Percentiles rank a stretch among this genome's conserved stretches.
Evolutionary conservation across 805 yeast genomes (phyloP).

Genomic region (Spathaspora passalidarum): DNA sequence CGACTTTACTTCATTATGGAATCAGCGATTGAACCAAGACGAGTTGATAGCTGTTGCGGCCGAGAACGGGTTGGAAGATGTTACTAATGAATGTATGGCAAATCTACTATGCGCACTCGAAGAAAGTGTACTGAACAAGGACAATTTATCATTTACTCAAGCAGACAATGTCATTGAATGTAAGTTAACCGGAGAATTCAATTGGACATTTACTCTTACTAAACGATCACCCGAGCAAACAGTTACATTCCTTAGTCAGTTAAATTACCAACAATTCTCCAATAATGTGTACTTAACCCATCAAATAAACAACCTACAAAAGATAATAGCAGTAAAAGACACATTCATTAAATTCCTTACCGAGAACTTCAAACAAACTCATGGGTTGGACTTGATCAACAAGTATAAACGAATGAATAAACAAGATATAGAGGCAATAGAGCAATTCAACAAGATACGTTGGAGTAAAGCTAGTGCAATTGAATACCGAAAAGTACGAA

Average conservation of each 20-base stretch:
- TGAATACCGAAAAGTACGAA: slow-evolving; percentile 3
- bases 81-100: background rate
- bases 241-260: slow-evolving; percentile 14
- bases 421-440: slow-evolving; percentile 8
- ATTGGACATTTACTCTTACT: slow-evolving; percentile 20
- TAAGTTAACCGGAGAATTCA: slow-evolving; percentile 10
- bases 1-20: slow-evolving; percentile 26
- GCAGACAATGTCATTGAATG: background rate
- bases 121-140: background rate
- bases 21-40: slow-evolving; percentile 14
- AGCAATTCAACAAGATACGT: slow-evolving; percentile 7
- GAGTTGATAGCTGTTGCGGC: slow-evolving; percentile 17
- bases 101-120: background rate
- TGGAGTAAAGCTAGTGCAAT: slow-evolving; percentile 9
- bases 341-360: slow-evolving; percentile 28
- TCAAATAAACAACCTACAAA: slow-evolving; percentile 18
- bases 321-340: slow-evolving; percentile 24
- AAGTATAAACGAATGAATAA: slow-evolving; percentile 22
- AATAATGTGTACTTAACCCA: slow-evolving; percentile 18
- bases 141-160: background rate
- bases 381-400: slow-evolving; percentile 31
- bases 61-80: slow-evolving; percentile 21
- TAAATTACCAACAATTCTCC: slow-evolving; percentile 20
- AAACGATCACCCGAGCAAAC: slow-evolving; percentile 8
- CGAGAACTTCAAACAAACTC: slow-evolving; percentile 32